Percentiles rank a stretch among this genome's conserved stretches.
These are phyloP conservation scores for Borealophlyctis nickersoniae DNA, from an alignment of 192 early-diverging fungal species.

Conservation along the genomic window DNA sequence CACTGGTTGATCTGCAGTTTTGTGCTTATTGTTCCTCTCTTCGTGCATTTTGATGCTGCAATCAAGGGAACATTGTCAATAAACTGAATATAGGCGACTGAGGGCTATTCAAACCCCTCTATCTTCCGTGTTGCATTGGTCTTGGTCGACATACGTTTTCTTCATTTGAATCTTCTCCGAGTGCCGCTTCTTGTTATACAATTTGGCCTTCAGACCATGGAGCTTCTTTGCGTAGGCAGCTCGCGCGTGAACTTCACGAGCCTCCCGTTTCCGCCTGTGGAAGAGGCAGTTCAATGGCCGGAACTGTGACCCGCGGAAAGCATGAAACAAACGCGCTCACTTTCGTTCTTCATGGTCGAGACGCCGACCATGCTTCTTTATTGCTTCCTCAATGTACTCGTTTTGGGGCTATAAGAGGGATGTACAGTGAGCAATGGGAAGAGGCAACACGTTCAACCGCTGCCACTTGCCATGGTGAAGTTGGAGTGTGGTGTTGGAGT, in stretches of 20 bases:
- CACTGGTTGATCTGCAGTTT: constrained; percentile 79
- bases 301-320: not conserved
- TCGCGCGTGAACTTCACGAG: constrained; percentile 86
- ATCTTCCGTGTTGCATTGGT: no score
- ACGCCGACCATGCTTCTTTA: constrained; percentile 94
- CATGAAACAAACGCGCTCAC: constrained; percentile 44
- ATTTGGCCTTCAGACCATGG: constrained; percentile 95
- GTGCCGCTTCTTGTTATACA: constrained; percentile 98
- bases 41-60: constrained; percentile 93
- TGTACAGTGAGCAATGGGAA: no score
- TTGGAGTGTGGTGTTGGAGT: no score
- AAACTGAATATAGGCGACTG: not conserved
- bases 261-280: constrained; percentile 87
- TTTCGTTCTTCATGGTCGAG: constrained; percentile 93
- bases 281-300: not conserved
- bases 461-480: no score
- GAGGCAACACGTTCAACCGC: no score
- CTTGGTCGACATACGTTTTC: constrained; percentile 84
- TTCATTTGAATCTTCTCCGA: constrained; percentile 99
- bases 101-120: no score
- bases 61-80: not conserved
- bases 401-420: constrained; percentile 73
- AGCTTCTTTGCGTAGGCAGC: constrained; percentile 95
- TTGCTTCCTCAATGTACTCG: constrained; percentile 98
- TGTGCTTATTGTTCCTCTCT: constrained; percentile 93